Evolutionary conservation across 2,329 filamentous ascomycete genomes (phyloP).

Genomic region (Penicillium sp.): DNA sequence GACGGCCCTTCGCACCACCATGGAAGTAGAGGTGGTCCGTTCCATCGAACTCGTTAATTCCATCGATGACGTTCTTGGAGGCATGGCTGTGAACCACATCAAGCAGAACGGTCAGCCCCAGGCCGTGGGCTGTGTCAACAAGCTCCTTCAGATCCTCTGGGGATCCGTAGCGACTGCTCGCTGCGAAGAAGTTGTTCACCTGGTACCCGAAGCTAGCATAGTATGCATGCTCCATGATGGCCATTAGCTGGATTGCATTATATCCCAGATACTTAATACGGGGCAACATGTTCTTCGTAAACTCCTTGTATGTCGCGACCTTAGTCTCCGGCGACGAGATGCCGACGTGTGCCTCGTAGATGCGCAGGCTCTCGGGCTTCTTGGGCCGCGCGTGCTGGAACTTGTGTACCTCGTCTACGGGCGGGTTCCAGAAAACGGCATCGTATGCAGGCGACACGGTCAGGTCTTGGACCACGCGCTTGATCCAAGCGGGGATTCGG

Average conservation of each 20-base stretch:
- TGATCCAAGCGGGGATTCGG: conserved; percentile 94
- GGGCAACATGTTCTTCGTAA: conserved; percentile 86
- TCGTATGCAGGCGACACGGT: conserved; percentile 88
- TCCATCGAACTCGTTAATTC: conserved; percentile 92
- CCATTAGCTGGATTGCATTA: conserved; percentile 98
- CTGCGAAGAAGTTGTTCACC: conserved; percentile 97
- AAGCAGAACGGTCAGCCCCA: conserved; percentile 87
- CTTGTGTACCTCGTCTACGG: conserved; percentile 68
- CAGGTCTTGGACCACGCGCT: conserved; percentile 91
- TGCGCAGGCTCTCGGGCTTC: conserved; percentile 80
- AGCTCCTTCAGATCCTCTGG: conserved; percentile 96
- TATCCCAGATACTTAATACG: conserved; percentile 88
- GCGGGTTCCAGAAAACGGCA: conserved; percentile 95
- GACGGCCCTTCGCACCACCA: conserved; percentile 73
- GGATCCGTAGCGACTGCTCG: conserved; percentile 88
- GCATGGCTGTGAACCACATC: conserved; percentile 98
- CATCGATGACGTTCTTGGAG: conserved; percentile 94
- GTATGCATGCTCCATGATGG: conserved; percentile 98
- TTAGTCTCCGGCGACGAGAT: conserved; percentile 88
- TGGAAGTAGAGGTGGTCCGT: conserved; percentile 97
- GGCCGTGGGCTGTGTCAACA: conserved; percentile 86
- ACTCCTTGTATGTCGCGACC: conserved; percentile 95
- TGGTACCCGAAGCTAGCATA: conserved; percentile 99
- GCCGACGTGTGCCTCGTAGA: conserved; percentile 98
- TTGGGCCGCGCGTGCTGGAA: conserved; percentile 81